Percentiles rank a stretch among this genome's conserved stretches.
Evolutionary conservation across 2,329 filamentous ascomycete genomes (phyloP).

Genomic region (Stagonosporopsis cucurbitacearum): DNA sequence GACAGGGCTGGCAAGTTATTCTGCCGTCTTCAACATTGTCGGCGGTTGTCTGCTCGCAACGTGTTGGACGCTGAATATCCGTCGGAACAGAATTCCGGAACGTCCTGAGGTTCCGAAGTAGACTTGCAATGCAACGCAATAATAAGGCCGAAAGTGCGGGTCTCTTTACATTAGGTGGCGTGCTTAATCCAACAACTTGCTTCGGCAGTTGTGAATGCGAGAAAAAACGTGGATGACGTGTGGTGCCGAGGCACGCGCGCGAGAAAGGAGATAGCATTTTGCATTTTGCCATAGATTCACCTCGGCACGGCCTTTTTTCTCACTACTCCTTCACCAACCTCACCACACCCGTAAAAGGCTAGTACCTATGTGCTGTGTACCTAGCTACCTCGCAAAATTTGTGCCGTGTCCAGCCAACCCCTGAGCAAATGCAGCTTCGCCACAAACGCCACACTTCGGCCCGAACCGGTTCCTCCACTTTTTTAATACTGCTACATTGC

Average conservation of each 20-base stretch:
- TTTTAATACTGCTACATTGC: too few relatives aligned
- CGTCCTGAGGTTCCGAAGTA: not conserved
- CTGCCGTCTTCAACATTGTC: conserved; percentile 17
- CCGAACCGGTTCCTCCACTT: not conserved
- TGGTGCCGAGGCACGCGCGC: not conserved
- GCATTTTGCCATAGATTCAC: too few relatives aligned
- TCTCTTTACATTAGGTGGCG: not conserved
- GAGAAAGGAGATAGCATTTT: too few relatives aligned
- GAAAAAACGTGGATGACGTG: too few relatives aligned
- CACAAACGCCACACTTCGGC: conserved; percentile 1
- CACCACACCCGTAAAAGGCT: not conserved
- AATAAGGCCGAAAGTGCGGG: not conserved
- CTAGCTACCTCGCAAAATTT: not conserved
- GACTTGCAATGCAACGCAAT: not conserved
- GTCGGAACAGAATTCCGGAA: not conserved
- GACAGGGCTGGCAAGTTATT: conserved; percentile 18
- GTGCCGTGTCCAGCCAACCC: not conserved
- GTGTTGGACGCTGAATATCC: conserved; percentile 13
- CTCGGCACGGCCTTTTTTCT: not conserved
- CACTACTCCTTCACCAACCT: not conserved
- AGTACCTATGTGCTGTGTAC: too few relatives aligned
- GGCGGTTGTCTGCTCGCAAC: conserved; percentile 15
- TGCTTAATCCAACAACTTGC: not conserved
- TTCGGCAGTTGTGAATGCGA: not conserved
- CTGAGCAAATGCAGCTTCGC: not conserved